Percentiles rank a stretch among this genome's conserved stretches.
Conservation (phyloP, 345 rosid genomes). For the Gossypium thurberi region DNA sequence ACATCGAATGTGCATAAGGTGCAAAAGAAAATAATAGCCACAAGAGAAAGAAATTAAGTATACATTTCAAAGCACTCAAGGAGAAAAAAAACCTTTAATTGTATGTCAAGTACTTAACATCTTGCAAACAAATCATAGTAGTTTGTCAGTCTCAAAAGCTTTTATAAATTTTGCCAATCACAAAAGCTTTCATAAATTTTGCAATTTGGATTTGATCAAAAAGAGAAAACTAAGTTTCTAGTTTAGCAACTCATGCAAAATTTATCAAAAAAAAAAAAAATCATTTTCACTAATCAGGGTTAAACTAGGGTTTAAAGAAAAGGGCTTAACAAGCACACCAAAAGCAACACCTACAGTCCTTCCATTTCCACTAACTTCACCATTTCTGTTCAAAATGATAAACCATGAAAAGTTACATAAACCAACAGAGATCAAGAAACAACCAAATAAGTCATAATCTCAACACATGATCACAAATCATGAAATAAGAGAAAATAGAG, state of each 20-base stretch:
- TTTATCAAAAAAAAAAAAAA: background rate
- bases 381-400: background rate
- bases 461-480: background rate
- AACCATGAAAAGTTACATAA: background rate
- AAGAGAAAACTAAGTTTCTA: no score
- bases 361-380: background rate
- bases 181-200: no score
- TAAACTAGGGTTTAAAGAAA: slow-evolving; percentile 3
- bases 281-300: background rate
- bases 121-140: background rate
- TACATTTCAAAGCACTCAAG: background rate
- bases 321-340: background rate
- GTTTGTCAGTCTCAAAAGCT: background rate
- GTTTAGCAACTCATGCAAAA: no score
- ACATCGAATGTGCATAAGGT: background rate
- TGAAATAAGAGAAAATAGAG: background rate
- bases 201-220: no score
- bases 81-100: background rate
- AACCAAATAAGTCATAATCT: background rate
- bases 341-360: background rate
- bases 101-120: background rate
- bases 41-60: background rate
- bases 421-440: background rate
- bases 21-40: background rate
- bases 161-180: no score